A percentile compares a stretch with the other conserved stretches of the same genome.
Evolutionary conservation across 768 basidiomycete species (phyloP).

Genomic region (Clathrus columnatus): DNA sequence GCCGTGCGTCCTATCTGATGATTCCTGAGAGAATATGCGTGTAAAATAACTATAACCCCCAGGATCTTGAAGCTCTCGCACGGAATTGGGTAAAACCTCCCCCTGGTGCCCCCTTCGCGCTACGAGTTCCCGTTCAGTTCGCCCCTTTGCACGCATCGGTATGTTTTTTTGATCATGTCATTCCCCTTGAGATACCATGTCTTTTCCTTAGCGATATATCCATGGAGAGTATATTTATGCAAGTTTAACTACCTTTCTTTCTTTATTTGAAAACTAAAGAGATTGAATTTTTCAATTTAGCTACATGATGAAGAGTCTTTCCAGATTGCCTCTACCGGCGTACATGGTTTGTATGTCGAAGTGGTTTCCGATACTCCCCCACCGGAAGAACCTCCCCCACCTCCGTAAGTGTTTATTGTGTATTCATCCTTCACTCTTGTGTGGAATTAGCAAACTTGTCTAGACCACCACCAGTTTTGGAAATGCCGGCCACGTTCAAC

Average conservation of each 20-base stretch:
- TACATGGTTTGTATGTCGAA: conserved; percentile 76
- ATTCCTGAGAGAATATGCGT: neutral
- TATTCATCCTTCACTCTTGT: conserved; percentile 7
- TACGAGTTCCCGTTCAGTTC: conserved; percentile 82
- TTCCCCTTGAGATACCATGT: neutral
- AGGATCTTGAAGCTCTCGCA: conserved; percentile 78
- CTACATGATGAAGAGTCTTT: conserved; percentile 80
- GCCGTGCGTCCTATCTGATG: conserved; percentile 51
- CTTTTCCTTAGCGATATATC: conserved; percentile 38
- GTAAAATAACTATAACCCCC: conserved; percentile 8
- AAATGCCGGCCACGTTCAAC: conserved; percentile 82
- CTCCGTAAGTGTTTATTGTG: conserved; percentile 35
- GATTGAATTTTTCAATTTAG: conserved; percentile 28
- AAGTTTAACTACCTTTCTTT: conserved; percentile 21
- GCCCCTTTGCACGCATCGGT: conserved; percentile 80
- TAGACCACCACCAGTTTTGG: conserved; percentile 63
- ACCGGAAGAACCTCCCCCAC: conserved; percentile 67
- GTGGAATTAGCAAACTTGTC: neutral
- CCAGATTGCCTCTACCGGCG: conserved; percentile 79
- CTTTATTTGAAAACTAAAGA: conserved; percentile 11
- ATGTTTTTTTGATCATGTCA: too few species aligned
- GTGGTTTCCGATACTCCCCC: conserved; percentile 81
- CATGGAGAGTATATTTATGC: conserved; percentile 82
- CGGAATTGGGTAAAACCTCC: conserved; percentile 84
- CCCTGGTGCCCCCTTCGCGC: conserved; percentile 62